Conservation (phyloP, 2,329 filamentous ascomycete species). For the Fulvia fulva region DNA sequence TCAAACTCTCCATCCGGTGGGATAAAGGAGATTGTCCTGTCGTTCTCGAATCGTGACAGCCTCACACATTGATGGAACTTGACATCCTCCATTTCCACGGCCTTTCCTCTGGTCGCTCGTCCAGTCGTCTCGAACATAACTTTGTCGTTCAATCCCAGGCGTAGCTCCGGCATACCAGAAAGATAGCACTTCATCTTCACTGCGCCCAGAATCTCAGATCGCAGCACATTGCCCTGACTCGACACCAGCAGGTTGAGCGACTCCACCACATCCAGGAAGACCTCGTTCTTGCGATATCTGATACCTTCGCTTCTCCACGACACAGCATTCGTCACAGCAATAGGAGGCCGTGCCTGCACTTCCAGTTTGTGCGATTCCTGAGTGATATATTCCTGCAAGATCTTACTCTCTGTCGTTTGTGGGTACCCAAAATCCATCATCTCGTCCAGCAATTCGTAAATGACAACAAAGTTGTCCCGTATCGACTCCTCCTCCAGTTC, state of each 20-base stretch:
- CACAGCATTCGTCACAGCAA: constrained; percentile 96
- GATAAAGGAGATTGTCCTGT: constrained; percentile 97
- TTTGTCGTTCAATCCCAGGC: constrained; percentile 94
- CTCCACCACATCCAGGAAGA: constrained; percentile 96
- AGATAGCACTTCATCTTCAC: constrained; percentile 99
- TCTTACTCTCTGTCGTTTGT: constrained; percentile 97
- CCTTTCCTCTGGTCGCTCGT: constrained; percentile 87
- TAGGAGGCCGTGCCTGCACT: constrained; percentile 90
- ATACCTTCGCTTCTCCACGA: constrained; percentile 98
- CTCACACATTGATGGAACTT: constrained; percentile 99
- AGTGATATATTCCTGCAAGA: constrained; percentile 93
- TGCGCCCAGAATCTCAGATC: constrained; percentile 92
- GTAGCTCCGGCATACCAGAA: constrained; percentile 94
- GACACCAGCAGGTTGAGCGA: constrained; percentile 94
- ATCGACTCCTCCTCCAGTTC: constrained; percentile 98
- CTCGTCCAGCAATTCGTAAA: constrained; percentile 96
- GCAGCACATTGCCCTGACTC: constrained; percentile 87
- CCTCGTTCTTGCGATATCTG: constrained; percentile 97
- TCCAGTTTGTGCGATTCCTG: constrained; percentile 99
- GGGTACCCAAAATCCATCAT: constrained; percentile 99
- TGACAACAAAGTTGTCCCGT: constrained; percentile 98
- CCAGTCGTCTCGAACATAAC: constrained; percentile 99
- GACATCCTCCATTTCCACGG: constrained; percentile 99
- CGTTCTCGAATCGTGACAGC: constrained; percentile 94
- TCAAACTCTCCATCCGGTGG: constrained; percentile 98